phyloP scores from a whole-genome alignment of 2,329 filamentous ascomycete genomes.

The Ophiostoma ips region DNA sequence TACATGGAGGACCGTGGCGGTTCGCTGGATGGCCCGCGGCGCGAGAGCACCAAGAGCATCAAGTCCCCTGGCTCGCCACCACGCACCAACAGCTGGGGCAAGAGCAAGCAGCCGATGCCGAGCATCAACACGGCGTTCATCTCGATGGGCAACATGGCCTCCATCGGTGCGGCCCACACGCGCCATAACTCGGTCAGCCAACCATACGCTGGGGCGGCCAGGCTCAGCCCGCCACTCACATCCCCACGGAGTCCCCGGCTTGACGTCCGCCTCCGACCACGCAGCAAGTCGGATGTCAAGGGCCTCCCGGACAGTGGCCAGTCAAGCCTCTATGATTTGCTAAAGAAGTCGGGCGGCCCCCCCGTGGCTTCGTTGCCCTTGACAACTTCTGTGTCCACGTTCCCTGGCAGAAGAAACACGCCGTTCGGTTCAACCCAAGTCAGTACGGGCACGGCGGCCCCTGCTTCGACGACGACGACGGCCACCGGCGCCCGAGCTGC shows the following conservation, averaged over 20 bases:
- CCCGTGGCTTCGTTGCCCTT: constrained; percentile 36
- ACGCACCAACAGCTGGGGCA: constrained; percentile 37
- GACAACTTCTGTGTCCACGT: constrained; percentile 18
- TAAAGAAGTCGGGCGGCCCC: constrained; percentile 39
- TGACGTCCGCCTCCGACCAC: constrained; percentile 36
- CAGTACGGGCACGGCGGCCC: not conserved
- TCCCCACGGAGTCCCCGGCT: constrained; percentile 37
- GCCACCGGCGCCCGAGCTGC: constrained; percentile 1
- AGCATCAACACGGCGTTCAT: constrained; percentile 46
- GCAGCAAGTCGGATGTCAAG: constrained; percentile 41
- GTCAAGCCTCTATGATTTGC: constrained; percentile 34
- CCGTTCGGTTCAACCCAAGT: not conserved
- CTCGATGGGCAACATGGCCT: constrained; percentile 40
- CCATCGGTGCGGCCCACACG: constrained; percentile 42
- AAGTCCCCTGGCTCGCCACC: constrained; percentile 39
- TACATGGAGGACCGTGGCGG: constrained; percentile 18
- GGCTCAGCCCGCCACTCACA: constrained; percentile 20
- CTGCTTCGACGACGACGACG: constrained; percentile 9
- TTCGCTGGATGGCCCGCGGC: constrained; percentile 13
- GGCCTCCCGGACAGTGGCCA: constrained; percentile 23
- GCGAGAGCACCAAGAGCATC: constrained; percentile 22
- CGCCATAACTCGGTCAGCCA: constrained; percentile 45
- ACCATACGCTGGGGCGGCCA: constrained; percentile 14
- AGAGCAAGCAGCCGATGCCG: constrained; percentile 32
- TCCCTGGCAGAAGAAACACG: not conserved